Evolutionary conservation across 2,329 filamentous ascomycete genomes (phyloP), one percentile per base, ranked within the genome.

Genomic region (Microsporum ferrugineum): DNA sequence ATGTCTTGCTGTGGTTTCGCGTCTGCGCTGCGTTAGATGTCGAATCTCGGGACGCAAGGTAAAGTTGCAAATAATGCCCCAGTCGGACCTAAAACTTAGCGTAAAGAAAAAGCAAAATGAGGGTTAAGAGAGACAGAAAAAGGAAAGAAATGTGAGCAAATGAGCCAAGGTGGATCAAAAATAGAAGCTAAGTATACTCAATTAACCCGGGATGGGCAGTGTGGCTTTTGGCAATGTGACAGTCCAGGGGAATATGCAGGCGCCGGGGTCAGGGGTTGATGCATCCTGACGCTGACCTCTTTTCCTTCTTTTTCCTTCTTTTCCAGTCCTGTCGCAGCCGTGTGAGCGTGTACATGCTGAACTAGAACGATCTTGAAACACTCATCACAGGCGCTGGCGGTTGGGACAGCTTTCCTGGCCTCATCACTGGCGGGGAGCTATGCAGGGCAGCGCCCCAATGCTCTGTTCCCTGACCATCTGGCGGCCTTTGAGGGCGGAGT

Each of bases 101-200:
- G 51, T 55, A 12, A 34, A 34, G 33, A 55, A 55, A 55, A 43
- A 43, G 55, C 34, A 57, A 39, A 57, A 57, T 57, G 39, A 45
- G 23, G 43, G 36, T 59, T 36, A 49, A 47, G 39, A 59, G 10
- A 14, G 33, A 14, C 31, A 49, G 41, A 27, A 59, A 59, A 59
- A 49, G 49, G 39, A 17, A 59, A 59, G 2, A 47, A 59, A 33
- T 14, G 41, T 29, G 39, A 43, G 55, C 34, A 57, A 57, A 57
- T 41, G 36, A 43, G 39, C 55, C 36, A 41, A 43, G 36, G 39
- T 57, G 55, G 39, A 57, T 57, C 55, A 59, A 59, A 59, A 59
- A 59, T 47, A 59, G 57, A 39, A 59, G 57, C 39, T 59, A 59
- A 59, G 17, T 59, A 47, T 29, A 59, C 57, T 36, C 17, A 55